Base-by-base conservation (phyloP, 371 early-diverging fungal species). In the Quaeritorhiza haematococci region DNA sequence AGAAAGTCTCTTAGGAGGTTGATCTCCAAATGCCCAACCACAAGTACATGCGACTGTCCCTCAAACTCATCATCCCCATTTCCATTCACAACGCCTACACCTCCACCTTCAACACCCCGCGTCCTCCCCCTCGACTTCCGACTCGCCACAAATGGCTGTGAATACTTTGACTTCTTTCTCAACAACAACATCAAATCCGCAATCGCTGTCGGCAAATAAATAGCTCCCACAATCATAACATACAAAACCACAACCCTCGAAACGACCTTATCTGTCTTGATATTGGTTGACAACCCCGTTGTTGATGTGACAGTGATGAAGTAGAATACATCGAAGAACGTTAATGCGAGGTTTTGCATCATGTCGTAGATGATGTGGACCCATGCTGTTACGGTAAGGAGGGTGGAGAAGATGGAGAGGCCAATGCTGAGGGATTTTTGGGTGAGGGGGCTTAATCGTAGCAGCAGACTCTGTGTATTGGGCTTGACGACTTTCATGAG, bases 251-350 rank as follows among this genome's bases (percentile, higher is more conserved):
- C 66, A 29, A 73, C 17, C n/a, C 85, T 67, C n/a, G 77, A 74
- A 34, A 80, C 79, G 53, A 62, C 49, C 44, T 71, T 79, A 55
- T 87, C 85, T 0, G 87, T 78, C 49, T 74, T 68, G 28, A 88
- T 78, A 32, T 77, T 59, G 1, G 87, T 78, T 53, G 66, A 72
- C 52, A 84, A 66, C 0, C 87, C 87, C 23, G 74, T 73, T 7
- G 79, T 79, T 3, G 74, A 58, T 5, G 58, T 56, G 4, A 70
- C 64, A 3, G 76, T 71, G 23, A 83, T 83, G 46, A 79, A 82
- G 67, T 80, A 86, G 58, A 86, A 78, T 15, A 80, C 82, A 71
- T 84, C 86, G 62, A 71, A 79, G 50, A 87, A 86, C 33, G 67
- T 76, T 53, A 80, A 53, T 33, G 15, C 68, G 62, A 61, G 74